phyloP scores from a whole-genome alignment of 2,329 filamentous ascomycete species.

The Cladosporium velox region DNA sequence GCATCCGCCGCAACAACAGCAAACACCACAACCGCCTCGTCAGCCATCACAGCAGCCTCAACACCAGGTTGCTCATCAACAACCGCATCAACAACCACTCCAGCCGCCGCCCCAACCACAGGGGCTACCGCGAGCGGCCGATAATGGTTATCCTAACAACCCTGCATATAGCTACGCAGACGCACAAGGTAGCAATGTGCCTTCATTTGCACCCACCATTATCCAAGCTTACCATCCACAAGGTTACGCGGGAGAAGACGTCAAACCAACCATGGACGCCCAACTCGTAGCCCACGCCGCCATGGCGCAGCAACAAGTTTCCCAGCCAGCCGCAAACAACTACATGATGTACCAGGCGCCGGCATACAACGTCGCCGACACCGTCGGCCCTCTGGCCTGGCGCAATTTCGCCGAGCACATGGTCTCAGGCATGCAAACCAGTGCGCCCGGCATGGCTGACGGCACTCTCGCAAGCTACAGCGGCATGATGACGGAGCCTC shows the following conservation, averaged over 20 bases:
- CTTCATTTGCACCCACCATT: background rate
- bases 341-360: slow-evolving; percentile 29
- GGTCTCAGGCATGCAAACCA: slow-evolving; percentile 21
- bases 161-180: slow-evolving; percentile 28
- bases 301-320: slow-evolving; percentile 23
- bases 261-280: slow-evolving; percentile 30
- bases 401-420: slow-evolving; percentile 36
- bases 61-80: slow-evolving; percentile 5
- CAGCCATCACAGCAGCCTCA: slow-evolving; percentile 1
- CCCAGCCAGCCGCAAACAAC: slow-evolving; percentile 22
- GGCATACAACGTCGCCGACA: slow-evolving; percentile 3
- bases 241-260: slow-evolving; percentile 23
- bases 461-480: slow-evolving; percentile 2
- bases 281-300: slow-evolving; percentile 26
- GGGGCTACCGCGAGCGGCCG: slow-evolving; percentile 10
- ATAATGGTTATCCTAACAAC: slow-evolving; percentile 7
- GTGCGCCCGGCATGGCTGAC: slow-evolving; percentile 12
- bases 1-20: slow-evolving; percentile 14
- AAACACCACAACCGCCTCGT: slow-evolving; percentile 16
- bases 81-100: slow-evolving; percentile 20
- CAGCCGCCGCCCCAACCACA: slow-evolving; percentile 23
- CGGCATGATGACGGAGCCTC: slow-evolving; percentile 12
- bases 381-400: slow-evolving; percentile 35
- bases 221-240: slow-evolving; percentile 24
- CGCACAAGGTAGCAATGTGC: slow-evolving; percentile 20